Base-by-base conservation (phyloP, 2,329 filamentous ascomycete genomes). In the Grosmannia serpens region DNA sequence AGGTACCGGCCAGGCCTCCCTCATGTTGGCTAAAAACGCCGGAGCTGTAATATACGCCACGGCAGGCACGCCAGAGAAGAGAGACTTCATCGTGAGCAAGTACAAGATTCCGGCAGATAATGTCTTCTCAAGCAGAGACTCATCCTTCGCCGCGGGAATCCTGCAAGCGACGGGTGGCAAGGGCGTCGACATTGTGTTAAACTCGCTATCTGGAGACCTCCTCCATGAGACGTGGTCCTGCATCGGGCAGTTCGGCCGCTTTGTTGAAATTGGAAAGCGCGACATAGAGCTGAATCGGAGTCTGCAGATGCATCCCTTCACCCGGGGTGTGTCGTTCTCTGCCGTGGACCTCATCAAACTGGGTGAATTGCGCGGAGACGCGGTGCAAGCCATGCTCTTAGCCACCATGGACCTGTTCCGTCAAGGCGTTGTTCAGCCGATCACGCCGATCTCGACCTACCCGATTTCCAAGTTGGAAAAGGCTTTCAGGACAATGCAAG, bases 21-120 rank as follows among this genome's bases (percentile, higher is more conserved):
- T 75, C 38, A 66, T 67, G 60, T 61, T 75, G 4, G 70, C 71
- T 1, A 69, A 72, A 55, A 68, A 69, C 65, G 58, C 68, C 20
- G 73, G 71, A 0, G 73, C 74, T 3, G 67, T 72, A 4, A 67
- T 79, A 1, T 77, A 73, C 59, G 71, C 68, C 0, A 78, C 77
- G 0, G 75, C 74, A 5, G 67, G 71, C 13, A 71, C 66, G 15
- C 56, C 64, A 0, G 71, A 73, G 31, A 75, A 78, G 66, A 72
- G 71, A 57, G 62, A 70, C 9, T 64, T 74, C 3, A 63, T 79
- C 4, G 66, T 70, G 35, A 60, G 68, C 0, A 64, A 64, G 11
- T 77, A 72, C 56, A 68, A 67, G 2, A 68, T 79, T 5, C 66
- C 71, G 0, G 65, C 69, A 4, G 65, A 68, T 47, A 70, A 70